Evolutionary conservation across 192 early-diverging fungal species (phyloP), one percentile per base, ranked within the genome.

Genomic region (Coemansia sp.): DNA sequence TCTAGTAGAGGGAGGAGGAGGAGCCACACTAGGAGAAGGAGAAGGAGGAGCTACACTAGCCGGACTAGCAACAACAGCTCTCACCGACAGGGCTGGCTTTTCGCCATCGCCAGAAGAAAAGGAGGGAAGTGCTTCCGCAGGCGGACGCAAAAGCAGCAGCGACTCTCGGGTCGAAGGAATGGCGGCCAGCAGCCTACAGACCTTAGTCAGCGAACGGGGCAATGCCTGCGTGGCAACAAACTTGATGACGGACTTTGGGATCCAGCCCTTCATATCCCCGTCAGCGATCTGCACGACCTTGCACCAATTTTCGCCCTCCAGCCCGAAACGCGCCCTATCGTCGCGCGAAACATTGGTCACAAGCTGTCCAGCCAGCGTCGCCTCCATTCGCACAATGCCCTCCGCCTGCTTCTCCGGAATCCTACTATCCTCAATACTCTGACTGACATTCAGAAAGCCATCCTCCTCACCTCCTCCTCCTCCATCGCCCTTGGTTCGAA

Each of bases 171-270:
- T 20, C 6, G 65, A 64, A 8, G 74, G 62, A 38, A 77, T 54
- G 5, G 2, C 20, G 3, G 70, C 59, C 32, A 84, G 36, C 74
- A 74, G 74, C 20, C 42, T 53, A 43, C 71, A 73, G 11, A 80
- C 83, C 63, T 84, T 84, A n/a, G 64, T 67, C 58, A 85, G 73
- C 37, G 83, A 85, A 20, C 69, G 71, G 25, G 83, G 83, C 60
- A 85, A 62, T 0, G 83, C 83, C 67, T 85, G 75, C 1, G 78
- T 81, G 56, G 83, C 83, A 49, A 85, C 68, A 47, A 85, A 85
- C 66, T 74, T 74, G 46, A 85, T 71, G 9, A 85, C 84, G 17
- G 73, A 72, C 32, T 68, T 72, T 0, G 84, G 84, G 24, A 85
- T 73, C 79, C 84, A 82, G 27, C 84, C 84, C 65, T 73, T 79